A percentile compares a stretch with the other conserved stretches of the same genome.
These are phyloP conservation scores for Ichthyophthirius multifiliis DNA, from an alignment of 169 alveolate species.

Conservation along the genomic window DNA sequence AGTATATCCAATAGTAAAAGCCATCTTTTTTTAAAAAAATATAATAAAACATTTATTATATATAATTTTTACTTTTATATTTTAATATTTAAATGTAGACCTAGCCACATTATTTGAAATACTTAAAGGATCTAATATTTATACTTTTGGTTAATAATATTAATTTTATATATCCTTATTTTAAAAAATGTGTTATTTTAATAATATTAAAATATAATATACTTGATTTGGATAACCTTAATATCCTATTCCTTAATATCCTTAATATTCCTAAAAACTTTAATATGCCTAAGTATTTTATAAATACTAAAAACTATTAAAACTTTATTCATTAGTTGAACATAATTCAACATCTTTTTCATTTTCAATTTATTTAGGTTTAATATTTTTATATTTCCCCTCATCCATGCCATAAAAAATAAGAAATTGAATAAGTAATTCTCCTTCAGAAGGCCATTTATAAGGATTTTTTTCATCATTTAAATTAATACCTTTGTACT, in stretches of 20 bases:
- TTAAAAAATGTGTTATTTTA: background rate
- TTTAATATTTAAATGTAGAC: background rate
- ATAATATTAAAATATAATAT: background rate
- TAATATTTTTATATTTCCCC: background rate
- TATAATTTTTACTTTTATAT: background rate
- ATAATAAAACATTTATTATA: background rate
- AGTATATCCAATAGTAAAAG: background rate
- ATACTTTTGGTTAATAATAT: background rate
- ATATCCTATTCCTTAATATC: too few relatives aligned
- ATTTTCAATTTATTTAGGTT: background rate
- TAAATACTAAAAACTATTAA: too few relatives aligned
- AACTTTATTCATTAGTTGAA: too few relatives aligned
- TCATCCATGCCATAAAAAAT: slow-evolving; percentile 61
- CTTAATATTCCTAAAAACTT: background rate
- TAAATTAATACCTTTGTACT: background rate
- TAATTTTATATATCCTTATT: background rate
- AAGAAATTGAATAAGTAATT: slow-evolving; percentile 59
- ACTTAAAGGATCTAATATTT: background rate
- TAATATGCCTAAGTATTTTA: background rate
- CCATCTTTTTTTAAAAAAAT: background rate
- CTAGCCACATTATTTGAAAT: background rate
- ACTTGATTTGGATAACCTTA: too few relatives aligned
- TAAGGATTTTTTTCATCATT: too few relatives aligned
- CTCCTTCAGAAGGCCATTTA: too few relatives aligned
- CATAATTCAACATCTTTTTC: background rate